A percentile compares a stretch with the other conserved stretches of the same genome.
Evolutionary conservation across 805 yeast genomes (phyloP).

Genomic region (Zygoascus flipseniorum): DNA sequence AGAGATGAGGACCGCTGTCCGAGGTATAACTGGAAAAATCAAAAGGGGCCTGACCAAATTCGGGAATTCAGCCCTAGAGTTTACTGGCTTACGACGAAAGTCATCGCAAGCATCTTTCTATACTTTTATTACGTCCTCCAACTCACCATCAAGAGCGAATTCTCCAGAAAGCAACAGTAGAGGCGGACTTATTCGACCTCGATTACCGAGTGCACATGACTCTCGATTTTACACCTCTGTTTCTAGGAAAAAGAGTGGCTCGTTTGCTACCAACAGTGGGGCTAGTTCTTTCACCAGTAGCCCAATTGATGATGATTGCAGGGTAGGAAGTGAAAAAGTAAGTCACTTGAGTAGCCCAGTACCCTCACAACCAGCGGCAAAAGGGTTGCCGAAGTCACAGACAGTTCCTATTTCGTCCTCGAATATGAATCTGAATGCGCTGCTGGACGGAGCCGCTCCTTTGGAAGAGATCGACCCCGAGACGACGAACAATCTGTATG

Average conservation of each 20-base stretch:
- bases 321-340: not conserved
- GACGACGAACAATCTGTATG: not conserved
- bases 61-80: constrained; percentile 22
- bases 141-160: not conserved
- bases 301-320: not conserved
- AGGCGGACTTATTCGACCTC: not conserved
- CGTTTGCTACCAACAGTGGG: not conserved
- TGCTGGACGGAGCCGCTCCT: constrained; percentile 10
- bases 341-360: not conserved
- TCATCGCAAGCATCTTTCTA: constrained; percentile 11
- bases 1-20: constrained; percentile 69
- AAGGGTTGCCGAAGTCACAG: not conserved
- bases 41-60: constrained; percentile 39
- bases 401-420: not conserved
- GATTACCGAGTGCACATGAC: not conserved
- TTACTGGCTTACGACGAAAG: constrained; percentile 23
- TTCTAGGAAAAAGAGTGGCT: not conserved
- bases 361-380: not conserved
- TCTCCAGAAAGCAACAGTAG: not conserved
- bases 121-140: not conserved
- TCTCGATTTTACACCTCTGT: constrained; percentile 1
- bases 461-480: not conserved
- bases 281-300: not conserved
- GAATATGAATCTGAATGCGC: constrained; percentile 14
- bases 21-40: constrained; percentile 68